A percentile compares a stretch with the other conserved stretches of the same genome.
Conservation (phyloP, 257 asterid genomes). For the Rubia yunnanensis region DNA sequence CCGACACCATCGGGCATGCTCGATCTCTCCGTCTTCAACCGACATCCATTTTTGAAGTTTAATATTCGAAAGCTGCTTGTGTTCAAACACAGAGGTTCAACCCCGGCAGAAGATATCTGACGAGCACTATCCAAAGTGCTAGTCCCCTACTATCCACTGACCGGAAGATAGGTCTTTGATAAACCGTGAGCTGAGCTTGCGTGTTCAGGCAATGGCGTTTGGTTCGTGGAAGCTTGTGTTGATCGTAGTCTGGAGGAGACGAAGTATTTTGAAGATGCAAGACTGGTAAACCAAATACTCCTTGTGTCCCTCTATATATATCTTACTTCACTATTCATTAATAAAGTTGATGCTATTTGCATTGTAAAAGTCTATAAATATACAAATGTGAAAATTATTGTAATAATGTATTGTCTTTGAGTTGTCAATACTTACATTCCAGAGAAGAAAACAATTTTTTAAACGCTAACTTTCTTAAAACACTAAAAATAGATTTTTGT, state of each 20-base stretch:
- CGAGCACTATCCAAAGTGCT: slow-evolving; percentile 29
- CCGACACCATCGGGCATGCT: slow-evolving; percentile 33
- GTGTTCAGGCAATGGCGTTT: slow-evolving; percentile 41
- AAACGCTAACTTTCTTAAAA: too few relatives aligned
- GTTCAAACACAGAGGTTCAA: slow-evolving; percentile 28
- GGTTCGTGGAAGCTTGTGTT: slow-evolving; percentile 44
- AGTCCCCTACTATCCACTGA: slow-evolving; percentile 46
- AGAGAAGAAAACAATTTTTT: too few relatives aligned
- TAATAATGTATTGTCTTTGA: too few relatives aligned
- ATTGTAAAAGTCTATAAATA: too few relatives aligned
- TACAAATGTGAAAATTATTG: too few relatives aligned
- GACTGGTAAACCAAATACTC: too few relatives aligned
- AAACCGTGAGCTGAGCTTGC: slow-evolving; percentile 23
- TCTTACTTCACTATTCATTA: too few relatives aligned
- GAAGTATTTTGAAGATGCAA: slow-evolving; percentile 28
- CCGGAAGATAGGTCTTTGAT: slow-evolving; percentile 27
- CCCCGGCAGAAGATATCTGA: slow-evolving; percentile 15
- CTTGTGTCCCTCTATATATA: too few relatives aligned
- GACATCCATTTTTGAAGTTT: slow-evolving; percentile 32
- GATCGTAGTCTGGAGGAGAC: slow-evolving; percentile 28
- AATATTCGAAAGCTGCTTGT: slow-evolving; percentile 40
- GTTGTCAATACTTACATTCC: too few relatives aligned
- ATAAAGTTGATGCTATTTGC: too few relatives aligned
- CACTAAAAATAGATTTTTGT: too few relatives aligned
- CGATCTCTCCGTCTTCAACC: slow-evolving; percentile 36